Conservation (phyloP, 2,329 filamentous ascomycete species). For the Raffaelea deltoideospora region DNA sequence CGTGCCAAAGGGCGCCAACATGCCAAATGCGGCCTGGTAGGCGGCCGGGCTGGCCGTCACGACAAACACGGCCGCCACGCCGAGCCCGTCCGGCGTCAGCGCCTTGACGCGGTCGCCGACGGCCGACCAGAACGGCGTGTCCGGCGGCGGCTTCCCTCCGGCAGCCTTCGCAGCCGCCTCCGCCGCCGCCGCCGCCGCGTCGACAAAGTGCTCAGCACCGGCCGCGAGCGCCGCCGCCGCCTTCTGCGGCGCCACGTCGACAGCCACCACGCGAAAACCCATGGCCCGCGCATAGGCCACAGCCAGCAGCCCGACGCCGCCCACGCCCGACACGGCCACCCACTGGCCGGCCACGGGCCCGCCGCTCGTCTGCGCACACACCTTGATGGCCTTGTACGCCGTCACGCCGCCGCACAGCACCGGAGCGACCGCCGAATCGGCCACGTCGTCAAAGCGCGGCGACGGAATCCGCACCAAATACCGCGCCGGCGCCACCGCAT, state of each 20-base stretch:
- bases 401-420: slow-evolving; percentile 28
- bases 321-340: slow-evolving; percentile 22
- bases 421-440: slow-evolving; percentile 22
- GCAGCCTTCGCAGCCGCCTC: too few species aligned
- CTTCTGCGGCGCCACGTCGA: slow-evolving; percentile 20
- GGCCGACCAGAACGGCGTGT: slow-evolving; percentile 4
- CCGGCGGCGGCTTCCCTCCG: too few species aligned
- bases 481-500: slow-evolving; percentile 18
- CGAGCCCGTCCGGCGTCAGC: slow-evolving; percentile 11
- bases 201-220: slow-evolving; percentile 23
- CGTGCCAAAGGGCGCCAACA: slow-evolving; percentile 22
- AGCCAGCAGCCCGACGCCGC: slow-evolving; percentile 22
- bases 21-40: slow-evolving; percentile 19
- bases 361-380: slow-evolving; percentile 15
- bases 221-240: slow-evolving; percentile 10
- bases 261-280: slow-evolving; percentile 23
- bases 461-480: slow-evolving; percentile 18
- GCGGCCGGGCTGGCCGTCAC: slow-evolving; percentile 15
- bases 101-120: slow-evolving; percentile 12
- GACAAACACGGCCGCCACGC: slow-evolving; percentile 17
- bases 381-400: slow-evolving; percentile 25
- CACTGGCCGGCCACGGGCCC: too few species aligned
- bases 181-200: slow-evolving; percentile 12
- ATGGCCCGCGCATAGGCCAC: slow-evolving; percentile 24
- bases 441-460: slow-evolving; percentile 12